phyloP scores from a whole-genome alignment of 1,284 basidiomycete genomes.

The Ustilago tritici region DNA sequence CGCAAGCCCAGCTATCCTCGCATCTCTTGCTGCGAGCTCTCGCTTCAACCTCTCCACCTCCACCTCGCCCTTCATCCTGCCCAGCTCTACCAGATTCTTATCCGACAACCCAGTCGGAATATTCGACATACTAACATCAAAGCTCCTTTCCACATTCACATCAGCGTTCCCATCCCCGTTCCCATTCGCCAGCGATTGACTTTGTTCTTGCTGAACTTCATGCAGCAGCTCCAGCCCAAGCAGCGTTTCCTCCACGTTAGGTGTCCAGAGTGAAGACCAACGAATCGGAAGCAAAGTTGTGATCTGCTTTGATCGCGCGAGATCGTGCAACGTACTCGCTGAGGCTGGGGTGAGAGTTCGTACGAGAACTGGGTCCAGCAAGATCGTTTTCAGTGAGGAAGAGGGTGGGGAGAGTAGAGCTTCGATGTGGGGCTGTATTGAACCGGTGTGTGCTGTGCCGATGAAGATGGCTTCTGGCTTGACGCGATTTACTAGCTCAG shows the following conservation, averaged over 20 bases:
- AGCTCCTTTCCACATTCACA: slow-evolving; percentile 29
- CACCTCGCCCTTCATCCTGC: slow-evolving; percentile 17
- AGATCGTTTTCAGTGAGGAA: background rate
- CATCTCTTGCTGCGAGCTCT: slow-evolving; percentile 15
- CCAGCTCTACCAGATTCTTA: slow-evolving; percentile 11
- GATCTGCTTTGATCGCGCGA: slow-evolving; percentile 5
- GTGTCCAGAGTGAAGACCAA: slow-evolving; percentile 13
- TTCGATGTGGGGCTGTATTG: slow-evolving; percentile 9
- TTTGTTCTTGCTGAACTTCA: slow-evolving; percentile 15
- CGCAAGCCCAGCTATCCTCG: slow-evolving; percentile 12
- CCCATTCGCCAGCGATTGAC: slow-evolving; percentile 1
- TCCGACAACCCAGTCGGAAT: slow-evolving; percentile 37
- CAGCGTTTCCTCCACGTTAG: slow-evolving; percentile 40
- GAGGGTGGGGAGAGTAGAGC: slow-evolving; percentile 2
- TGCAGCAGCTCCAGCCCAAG: slow-evolving; percentile 40
- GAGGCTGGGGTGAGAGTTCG: slow-evolving; percentile 17
- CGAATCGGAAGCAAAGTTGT: slow-evolving; percentile 26
- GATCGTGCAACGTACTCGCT: slow-evolving; percentile 20
- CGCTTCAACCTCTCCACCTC: slow-evolving; percentile 24
- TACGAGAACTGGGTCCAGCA: slow-evolving; percentile 27
- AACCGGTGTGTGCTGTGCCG: slow-evolving; percentile 16
- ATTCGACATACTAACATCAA: slow-evolving; percentile 45
- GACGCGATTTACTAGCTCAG: slow-evolving; percentile 1
- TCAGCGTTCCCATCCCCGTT: slow-evolving; percentile 5
- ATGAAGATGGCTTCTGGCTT: slow-evolving; percentile 28